A percentile compares a stretch with the other conserved stretches of the same genome.
These are phyloP conservation scores for Termitomyces bulborhizus DNA, from an alignment of 768 basidiomycete species.

Conservation along the genomic window DNA sequence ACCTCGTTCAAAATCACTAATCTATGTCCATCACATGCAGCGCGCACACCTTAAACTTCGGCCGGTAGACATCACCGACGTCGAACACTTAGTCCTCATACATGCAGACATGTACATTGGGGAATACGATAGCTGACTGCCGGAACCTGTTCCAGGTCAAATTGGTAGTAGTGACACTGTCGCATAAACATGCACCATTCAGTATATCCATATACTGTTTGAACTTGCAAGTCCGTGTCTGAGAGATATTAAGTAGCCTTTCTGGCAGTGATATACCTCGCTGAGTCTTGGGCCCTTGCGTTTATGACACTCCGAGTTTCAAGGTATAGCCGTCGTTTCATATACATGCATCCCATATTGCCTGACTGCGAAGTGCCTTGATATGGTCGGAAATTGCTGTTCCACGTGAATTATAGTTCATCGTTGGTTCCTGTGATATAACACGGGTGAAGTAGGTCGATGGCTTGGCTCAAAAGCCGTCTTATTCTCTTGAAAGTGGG, in stretches of 20 bases:
- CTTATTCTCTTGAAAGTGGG: not conserved
- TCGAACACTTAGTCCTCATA: conserved; percentile 33
- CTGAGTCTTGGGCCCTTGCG: not conserved
- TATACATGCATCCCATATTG: not conserved
- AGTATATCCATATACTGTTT: not conserved
- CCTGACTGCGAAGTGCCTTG: not conserved
- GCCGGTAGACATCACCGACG: conserved; percentile 27
- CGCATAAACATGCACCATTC: not conserved
- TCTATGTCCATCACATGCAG: conserved; percentile 20
- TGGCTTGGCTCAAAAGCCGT: too few relatives aligned
- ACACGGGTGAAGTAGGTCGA: too few relatives aligned
- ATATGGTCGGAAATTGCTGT: not conserved
- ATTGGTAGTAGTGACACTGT: not conserved
- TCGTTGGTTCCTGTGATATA: not conserved
- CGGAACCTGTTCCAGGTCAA: not conserved
- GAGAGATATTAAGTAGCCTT: not conserved
- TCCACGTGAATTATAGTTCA: not conserved
- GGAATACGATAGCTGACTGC: conserved; percentile 15
- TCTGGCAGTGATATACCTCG: not conserved
- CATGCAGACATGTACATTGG: conserved; percentile 43
- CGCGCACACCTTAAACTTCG: conserved; percentile 34
- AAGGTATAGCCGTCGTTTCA: not conserved
- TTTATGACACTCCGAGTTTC: not conserved
- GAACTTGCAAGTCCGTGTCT: not conserved
- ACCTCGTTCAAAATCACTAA: not conserved